Evolutionary conservation across 2,329 filamentous ascomycete species (phyloP).

Genomic region (Ceratocystis colombiana): DNA sequence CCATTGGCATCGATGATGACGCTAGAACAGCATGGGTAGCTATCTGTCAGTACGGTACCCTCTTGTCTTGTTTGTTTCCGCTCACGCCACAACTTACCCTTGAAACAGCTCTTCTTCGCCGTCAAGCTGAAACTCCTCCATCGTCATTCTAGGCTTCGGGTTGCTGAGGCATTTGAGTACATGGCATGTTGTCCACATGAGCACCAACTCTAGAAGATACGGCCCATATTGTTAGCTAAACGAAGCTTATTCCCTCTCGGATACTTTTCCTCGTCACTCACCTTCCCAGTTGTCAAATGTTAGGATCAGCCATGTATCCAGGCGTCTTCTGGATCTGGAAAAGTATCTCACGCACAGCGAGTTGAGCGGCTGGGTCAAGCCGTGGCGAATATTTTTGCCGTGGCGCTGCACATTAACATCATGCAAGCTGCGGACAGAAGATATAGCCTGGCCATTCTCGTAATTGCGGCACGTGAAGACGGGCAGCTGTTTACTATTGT

Average conservation of each 20-base stretch:
- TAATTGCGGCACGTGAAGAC: not conserved
- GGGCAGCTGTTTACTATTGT: not conserved
- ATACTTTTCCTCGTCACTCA: not conserved
- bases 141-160: conserved; percentile 33
- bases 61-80: not conserved
- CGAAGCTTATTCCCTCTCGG: not conserved
- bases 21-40: conserved; percentile 31
- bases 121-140: conserved; percentile 28
- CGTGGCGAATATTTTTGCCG: not conserved
- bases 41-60: not conserved
- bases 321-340: not conserved
- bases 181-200: conserved; percentile 34
- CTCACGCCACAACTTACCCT: conserved; percentile 34
- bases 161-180: conserved; percentile 38
- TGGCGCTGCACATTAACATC: not conserved
- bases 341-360: not conserved
- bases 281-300: conserved; percentile 9
- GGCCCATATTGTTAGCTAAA: not conserved
- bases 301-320: not conserved
- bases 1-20: conserved; percentile 48
- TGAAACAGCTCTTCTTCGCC: conserved; percentile 46
- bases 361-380: not conserved
- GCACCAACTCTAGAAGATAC: not conserved
- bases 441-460: not conserved
- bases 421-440: not conserved